phyloP scores from a whole-genome alignment of 2,329 filamentous ascomycete species.

The Trichoderma brevicompactum region DNA sequence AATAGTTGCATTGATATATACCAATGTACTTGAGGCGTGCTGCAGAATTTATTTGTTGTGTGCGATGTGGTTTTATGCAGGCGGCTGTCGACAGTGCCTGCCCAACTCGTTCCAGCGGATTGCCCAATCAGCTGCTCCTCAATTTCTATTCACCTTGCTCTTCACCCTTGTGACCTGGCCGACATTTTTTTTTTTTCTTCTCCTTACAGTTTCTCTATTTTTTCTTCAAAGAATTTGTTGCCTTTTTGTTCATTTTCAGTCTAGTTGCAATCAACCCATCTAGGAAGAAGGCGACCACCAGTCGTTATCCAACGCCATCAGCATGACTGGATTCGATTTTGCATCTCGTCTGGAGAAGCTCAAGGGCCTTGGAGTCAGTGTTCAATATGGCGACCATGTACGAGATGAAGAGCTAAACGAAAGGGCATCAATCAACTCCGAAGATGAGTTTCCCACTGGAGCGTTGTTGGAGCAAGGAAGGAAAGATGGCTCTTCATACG shows the following conservation, averaged over 20 bases:
- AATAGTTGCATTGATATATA: too few species aligned
- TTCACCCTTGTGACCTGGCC: background rate
- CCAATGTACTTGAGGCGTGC: too few species aligned
- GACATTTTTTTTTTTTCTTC: background rate
- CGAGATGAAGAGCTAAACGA: background rate
- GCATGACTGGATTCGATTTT: conserved; percentile 33
- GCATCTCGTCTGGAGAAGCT: conserved; percentile 34
- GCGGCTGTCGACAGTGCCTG: conserved; percentile 12
- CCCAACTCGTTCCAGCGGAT: background rate
- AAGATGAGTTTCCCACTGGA: conserved; percentile 12
- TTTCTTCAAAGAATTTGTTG: background rate
- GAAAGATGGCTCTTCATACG: background rate
- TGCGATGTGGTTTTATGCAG: background rate
- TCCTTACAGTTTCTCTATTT: too few species aligned
- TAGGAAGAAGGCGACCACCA: background rate
- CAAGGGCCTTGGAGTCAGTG: conserved; percentile 33
- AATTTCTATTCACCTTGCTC: background rate
- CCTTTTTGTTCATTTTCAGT: background rate
- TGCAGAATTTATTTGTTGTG: background rate
- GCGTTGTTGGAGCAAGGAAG: background rate
- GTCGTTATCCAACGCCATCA: background rate
- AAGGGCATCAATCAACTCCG: background rate
- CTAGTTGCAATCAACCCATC: background rate
- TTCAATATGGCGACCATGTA: conserved; percentile 13
- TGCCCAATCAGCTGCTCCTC: background rate